These are phyloP conservation scores for Colletotrichum karsti DNA, from an alignment of 2,329 filamentous ascomycete genomes.

Conservation along the genomic window DNA sequence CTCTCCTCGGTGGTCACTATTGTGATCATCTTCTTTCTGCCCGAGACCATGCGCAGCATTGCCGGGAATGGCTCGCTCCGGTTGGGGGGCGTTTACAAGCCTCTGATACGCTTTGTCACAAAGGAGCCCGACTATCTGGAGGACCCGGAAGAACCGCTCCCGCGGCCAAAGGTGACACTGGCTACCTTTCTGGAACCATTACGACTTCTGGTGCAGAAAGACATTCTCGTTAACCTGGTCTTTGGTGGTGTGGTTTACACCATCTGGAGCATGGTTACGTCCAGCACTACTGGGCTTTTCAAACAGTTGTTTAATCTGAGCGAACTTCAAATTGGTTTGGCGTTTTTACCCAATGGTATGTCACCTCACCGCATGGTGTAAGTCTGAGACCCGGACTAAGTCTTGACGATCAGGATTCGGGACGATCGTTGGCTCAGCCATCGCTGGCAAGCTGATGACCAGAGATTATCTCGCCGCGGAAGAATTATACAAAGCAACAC, in stretches of 20 bases:
- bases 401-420: slow-evolving; percentile 40
- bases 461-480: slow-evolving; percentile 34
- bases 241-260: slow-evolving; percentile 48
- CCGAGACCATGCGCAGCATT: slow-evolving; percentile 38
- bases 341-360: slow-evolving; percentile 36
- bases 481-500: slow-evolving; percentile 33
- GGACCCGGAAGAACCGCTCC: slow-evolving; percentile 21
- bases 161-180: slow-evolving; percentile 34
- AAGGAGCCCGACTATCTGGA: slow-evolving; percentile 25
- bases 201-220: slow-evolving; percentile 48
- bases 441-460: slow-evolving; percentile 52
- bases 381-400: neutral
- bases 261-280: slow-evolving; percentile 57
- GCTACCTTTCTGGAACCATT: slow-evolving; percentile 45
- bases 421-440: slow-evolving; percentile 49
- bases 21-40: slow-evolving; percentile 34
- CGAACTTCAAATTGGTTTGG: slow-evolving; percentile 35
- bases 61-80: slow-evolving; percentile 36
- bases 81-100: slow-evolving; percentile 36
- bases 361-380: neutral
- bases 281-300: slow-evolving; percentile 48
- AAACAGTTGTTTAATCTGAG: slow-evolving; percentile 35
- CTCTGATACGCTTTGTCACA: slow-evolving; percentile 28
- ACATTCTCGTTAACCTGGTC: slow-evolving; percentile 51
- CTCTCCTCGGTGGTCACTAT: slow-evolving; percentile 13